A percentile compares a stretch with the other conserved stretches of the same genome.
Evolutionary conservation across 192 early-diverging fungal genomes (phyloP).

Genomic region (Umbelopsis ramanniana): DNA sequence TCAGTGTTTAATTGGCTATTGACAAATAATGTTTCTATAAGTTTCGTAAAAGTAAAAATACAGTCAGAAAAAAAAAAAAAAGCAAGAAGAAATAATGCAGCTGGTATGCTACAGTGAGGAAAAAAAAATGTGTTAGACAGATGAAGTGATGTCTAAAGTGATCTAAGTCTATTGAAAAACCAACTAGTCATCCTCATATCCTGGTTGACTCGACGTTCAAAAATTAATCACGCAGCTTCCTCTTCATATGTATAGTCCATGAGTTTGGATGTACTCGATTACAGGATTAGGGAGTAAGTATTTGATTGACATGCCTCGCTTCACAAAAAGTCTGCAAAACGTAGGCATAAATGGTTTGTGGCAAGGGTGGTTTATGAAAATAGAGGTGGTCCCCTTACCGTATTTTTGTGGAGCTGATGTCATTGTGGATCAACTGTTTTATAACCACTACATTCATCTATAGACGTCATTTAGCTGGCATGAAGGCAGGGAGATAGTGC

Average conservation of each 20-base stretch:
- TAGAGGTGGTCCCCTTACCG: constrained; percentile 50
- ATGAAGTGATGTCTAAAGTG: not conserved
- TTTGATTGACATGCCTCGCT: constrained; percentile 91
- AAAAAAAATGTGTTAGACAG: not conserved
- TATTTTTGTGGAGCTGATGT: constrained; percentile 97
- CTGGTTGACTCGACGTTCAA: not conserved
- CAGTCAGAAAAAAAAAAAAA: not conserved
- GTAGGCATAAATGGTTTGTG: not conserved
- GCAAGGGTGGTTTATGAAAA: too few species aligned
- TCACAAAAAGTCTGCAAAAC: constrained; percentile 79
- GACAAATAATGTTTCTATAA: not conserved
- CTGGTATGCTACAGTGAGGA: not conserved
- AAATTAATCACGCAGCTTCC: not conserved
- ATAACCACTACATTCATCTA: constrained; percentile 91
- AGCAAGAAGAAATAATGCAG: not conserved
- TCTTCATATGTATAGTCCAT: constrained; percentile 68
- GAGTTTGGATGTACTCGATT: constrained; percentile 84
- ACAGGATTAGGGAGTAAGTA: constrained; percentile 93
- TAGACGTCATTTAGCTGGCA: not conserved
- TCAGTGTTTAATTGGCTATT: not conserved
- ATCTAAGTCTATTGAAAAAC: not conserved
- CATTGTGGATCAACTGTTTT: constrained; percentile 97
- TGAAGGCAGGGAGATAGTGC: not conserved
- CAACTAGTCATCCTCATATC: not conserved
- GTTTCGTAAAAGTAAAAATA: not conserved